Percentiles rank a stretch among this genome's conserved stretches.
phyloP scores from a whole-genome alignment of 176 grass and related monocot genomes.

The Thalia dealbata region DNA sequence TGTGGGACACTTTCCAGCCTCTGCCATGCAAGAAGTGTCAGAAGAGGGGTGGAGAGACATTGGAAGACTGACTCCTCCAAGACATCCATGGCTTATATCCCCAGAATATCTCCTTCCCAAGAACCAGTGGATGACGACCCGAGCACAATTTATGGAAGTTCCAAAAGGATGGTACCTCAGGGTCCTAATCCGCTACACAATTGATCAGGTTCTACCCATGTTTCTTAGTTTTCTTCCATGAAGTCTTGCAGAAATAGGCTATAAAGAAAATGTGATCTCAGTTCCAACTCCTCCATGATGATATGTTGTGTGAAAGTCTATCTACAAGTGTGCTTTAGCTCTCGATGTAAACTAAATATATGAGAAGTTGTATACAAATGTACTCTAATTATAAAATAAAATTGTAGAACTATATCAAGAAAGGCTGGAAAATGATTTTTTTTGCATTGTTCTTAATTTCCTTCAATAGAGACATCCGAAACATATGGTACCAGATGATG shows the following conservation, averaged over 20 bases:
- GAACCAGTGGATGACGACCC: conserved; percentile 2
- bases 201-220: conserved; percentile 20
- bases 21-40: conserved; percentile 4
- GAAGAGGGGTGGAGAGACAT: neutral
- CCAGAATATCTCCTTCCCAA: neutral
- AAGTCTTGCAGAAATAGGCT: neutral
- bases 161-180: conserved; percentile 75
- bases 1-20: neutral
- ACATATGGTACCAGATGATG: neutral
- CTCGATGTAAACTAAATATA: neutral
- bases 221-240: too few relatives aligned
- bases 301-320: neutral
- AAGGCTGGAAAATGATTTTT: neutral
- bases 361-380: neutral
- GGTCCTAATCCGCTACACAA: conserved; percentile 92
- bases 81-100: conserved; percentile 16
- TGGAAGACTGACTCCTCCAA: conserved; percentile 4
- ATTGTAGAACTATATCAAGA: neutral
- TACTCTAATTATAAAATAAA: neutral
- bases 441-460: neutral
- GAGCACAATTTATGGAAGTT: conserved; percentile 17
- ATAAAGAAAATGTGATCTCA: neutral
- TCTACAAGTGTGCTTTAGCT: neutral
- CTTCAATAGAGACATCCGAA: neutral
- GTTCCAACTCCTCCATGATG: neutral